Percentiles rank a stretch among this genome's conserved stretches.
Conservation (phyloP, 176 grass and related monocot genomes). For the Ensete glaucum region DNA sequence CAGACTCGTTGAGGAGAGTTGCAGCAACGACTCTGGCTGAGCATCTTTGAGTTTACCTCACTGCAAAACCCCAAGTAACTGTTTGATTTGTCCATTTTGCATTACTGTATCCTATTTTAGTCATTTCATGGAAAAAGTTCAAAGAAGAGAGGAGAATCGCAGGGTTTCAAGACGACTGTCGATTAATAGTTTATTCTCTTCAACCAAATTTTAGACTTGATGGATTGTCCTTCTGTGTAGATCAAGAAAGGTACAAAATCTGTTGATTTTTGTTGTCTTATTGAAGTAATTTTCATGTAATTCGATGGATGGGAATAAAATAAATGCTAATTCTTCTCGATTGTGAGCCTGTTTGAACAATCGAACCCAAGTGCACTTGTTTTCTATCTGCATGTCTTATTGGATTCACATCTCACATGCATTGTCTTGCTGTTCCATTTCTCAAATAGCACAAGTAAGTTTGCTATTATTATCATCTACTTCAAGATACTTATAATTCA, state of each 20-base stretch:
- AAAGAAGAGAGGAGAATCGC: not conserved
- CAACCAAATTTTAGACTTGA: not conserved
- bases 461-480: no score
- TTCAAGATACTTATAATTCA: no score
- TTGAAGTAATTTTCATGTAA: not conserved
- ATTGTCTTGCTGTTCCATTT: no score
- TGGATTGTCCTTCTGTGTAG: not conserved
- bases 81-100: not conserved
- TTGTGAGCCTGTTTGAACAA: no score
- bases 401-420: no score
- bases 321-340: no score
- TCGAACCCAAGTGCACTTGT: no score
- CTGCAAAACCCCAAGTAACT: not conserved
- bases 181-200: not conserved
- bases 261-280: not conserved
- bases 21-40: conserved; percentile 48
- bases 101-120: no score
- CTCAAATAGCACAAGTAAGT: no score
- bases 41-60: conserved; percentile 7
- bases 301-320: no score
- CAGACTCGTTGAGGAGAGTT: conserved; percentile 58
- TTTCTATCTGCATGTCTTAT: no score
- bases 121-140: no score
- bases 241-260: not conserved
- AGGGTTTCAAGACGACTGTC: not conserved